Percentiles rank a stretch among this genome's conserved stretches.
Conservation (phyloP, 164 flowering plant genomes). For the Aristolochia contorta region DNA sequence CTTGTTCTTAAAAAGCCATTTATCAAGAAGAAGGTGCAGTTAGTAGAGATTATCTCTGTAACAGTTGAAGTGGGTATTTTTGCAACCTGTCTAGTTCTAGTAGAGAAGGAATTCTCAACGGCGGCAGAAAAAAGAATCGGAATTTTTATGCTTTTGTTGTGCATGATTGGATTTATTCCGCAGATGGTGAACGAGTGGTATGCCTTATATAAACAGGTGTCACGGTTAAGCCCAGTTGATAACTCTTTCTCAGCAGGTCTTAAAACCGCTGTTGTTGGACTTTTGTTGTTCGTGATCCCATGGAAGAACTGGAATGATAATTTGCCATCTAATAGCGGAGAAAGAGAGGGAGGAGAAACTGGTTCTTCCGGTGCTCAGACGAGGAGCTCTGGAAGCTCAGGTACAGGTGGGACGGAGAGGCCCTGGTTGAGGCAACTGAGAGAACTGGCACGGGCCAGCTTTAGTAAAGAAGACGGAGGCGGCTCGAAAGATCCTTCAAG, state of each 20-base stretch:
- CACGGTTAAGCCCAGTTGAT: constrained; percentile 29
- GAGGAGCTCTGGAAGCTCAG: constrained; percentile 34
- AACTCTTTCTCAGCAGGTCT: constrained; percentile 43
- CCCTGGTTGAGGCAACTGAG: constrained; percentile 72
- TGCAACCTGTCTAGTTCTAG: constrained; percentile 38
- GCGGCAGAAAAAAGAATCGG: constrained; percentile 37
- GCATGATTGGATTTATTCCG: constrained; percentile 40
- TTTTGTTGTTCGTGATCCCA: constrained; percentile 45
- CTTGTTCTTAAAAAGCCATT: constrained; percentile 89
- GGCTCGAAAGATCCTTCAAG: constrained; percentile 50
- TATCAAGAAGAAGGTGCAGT: constrained; percentile 81
- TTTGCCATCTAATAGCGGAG: constrained; percentile 11
- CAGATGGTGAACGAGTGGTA: constrained; percentile 62
- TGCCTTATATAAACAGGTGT: constrained; percentile 48
- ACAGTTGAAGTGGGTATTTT: constrained; percentile 53
- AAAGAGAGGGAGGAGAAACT: constrained; percentile 19
- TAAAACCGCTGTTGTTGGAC: constrained; percentile 45
- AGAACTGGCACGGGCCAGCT: constrained; percentile 69
- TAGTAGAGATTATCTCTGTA: constrained; percentile 73
- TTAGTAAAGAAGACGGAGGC: constrained; percentile 36
- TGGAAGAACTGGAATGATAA: constrained; percentile 25
- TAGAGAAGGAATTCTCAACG: constrained; percentile 30
- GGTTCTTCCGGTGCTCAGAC: constrained; percentile 23
- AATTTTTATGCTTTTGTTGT: constrained; percentile 52
- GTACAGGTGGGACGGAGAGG: constrained; percentile 42